Evolutionary conservation across 371 early-diverging fungal genomes (phyloP), one percentile per base, ranked within the genome.

Genomic region (Synchytrium microbalum): DNA sequence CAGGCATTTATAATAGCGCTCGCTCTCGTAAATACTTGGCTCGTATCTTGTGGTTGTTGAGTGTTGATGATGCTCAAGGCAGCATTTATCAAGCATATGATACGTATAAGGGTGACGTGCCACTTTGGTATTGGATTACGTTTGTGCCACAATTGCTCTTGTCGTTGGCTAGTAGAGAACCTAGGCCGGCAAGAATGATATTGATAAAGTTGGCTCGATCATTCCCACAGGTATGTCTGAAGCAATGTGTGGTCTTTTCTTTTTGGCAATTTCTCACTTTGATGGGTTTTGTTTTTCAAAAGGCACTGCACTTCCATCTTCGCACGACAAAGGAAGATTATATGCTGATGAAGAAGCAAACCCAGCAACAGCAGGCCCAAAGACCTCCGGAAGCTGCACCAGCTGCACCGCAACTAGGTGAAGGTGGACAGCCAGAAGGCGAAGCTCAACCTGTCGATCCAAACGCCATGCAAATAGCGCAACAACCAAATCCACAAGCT

Each of bases 71-170:
- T 72, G 79, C 78, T n/a, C 72, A 80, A 54, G 87, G 86, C 2
- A 87, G 78, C 2, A 81, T 97, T 25, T 78, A 87, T 52, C 82
- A 85, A 25, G 88, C 91, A 1, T 93, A 92, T 66, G 95, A 95
- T 62, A 78, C 79, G 1, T 92, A 90, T 80, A 94, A 92, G 67
- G 86, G 88, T 8, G 96, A 96, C 46, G 78, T 88, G 66, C 92
- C 95, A 2, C 80, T 89, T 5, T 96, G 96, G 97, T 95, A 93
- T 75, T 99, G 98, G 97, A 91, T 95, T 61, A 91, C 92, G 0
- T 96, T 96, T 70, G 91, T 99, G 57, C 98, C 99, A 1, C 98
- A 99, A 74, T 81, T 99, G 29, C 74, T 99, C 51, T 75, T 83
- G 2, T 82, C 86, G 1, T 69, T 95, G 24, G 81, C 87, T 2